A percentile compares a stretch with the other conserved stretches of the same genome.
Evolutionary conservation across 2,329 filamentous ascomycete genomes (phyloP).

Genomic region (Fusarium foetens): DNA sequence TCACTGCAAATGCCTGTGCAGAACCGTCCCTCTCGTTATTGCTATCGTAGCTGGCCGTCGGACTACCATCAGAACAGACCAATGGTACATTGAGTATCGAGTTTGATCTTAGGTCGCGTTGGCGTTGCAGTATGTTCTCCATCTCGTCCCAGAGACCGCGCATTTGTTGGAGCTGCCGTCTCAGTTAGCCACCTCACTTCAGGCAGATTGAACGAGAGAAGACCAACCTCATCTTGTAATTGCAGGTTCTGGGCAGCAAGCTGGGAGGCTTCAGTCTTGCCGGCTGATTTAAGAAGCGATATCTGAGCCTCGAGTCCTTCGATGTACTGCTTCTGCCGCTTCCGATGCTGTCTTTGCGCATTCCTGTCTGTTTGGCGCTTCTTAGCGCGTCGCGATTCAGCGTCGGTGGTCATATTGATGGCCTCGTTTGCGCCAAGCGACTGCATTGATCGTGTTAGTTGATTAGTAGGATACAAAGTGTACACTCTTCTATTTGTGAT

Average conservation of each 20-base stretch:
- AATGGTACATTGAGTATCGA: not conserved
- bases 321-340: slow-evolving; percentile 15
- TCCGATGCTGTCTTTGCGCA: slow-evolving; percentile 13
- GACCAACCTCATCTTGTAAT: slow-evolving; percentile 7
- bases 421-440: not conserved
- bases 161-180: not conserved
- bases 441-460: accelerated
- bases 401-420: not conserved
- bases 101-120: not conserved
- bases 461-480: accelerated
- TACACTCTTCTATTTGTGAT: accelerated
- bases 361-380: slow-evolving; percentile 13
- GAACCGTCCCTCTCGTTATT: not conserved
- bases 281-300: not conserved
- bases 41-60: not conserved
- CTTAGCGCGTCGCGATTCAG: slow-evolving; percentile 1
- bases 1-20: not conserved
- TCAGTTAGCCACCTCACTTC: not conserved
- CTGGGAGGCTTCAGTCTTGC: not conserved
- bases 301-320: slow-evolving; percentile 11
- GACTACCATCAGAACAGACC: not conserved
- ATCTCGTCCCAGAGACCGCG: slow-evolving; percentile 11
- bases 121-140: slow-evolving; percentile 1
- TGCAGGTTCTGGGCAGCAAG: slow-evolving; percentile 2
- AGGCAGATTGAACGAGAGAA: no score